Evolutionary conservation across 2,329 filamentous ascomycete genomes (phyloP).

Genomic region (Pleomassaria siparia): DNA sequence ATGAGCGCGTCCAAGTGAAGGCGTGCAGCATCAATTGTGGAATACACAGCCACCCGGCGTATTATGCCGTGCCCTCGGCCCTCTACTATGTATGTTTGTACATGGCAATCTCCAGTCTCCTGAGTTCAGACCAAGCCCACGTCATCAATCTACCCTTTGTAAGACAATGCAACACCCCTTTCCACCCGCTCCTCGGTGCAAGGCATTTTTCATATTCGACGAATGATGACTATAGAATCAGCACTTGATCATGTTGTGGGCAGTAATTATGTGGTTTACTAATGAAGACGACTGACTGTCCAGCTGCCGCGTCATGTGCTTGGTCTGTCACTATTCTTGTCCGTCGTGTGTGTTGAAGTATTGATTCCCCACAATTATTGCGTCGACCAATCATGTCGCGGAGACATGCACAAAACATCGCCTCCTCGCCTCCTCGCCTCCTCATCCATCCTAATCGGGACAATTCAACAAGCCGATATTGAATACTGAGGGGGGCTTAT

Average conservation of each 20-base stretch:
- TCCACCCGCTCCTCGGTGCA: too few species aligned
- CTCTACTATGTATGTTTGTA: too few species aligned
- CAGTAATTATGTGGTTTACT: too few species aligned
- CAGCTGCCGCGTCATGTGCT: too few species aligned
- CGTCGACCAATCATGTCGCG: neutral
- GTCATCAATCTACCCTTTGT: neutral
- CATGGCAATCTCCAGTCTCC: neutral
- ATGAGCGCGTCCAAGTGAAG: neutral
- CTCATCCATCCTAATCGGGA: neutral
- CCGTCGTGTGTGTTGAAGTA: neutral
- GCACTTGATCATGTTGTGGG: neutral
- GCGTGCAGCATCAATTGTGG: neutral
- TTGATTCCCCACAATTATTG: constrained; percentile 1
- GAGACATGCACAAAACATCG: neutral
- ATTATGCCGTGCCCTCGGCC: neutral
- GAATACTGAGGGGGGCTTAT: too few species aligned
- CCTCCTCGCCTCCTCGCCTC: too few species aligned
- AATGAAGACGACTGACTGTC: neutral
- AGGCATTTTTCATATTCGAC: too few species aligned
- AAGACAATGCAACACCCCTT: neutral
- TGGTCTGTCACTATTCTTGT: neutral
- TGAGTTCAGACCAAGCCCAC: constrained; percentile 1
- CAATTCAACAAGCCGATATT: neutral
- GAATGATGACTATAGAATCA: neutral
- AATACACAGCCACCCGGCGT: neutral